Percentiles rank a stretch among this genome's conserved stretches.
These are phyloP conservation scores for Auricularia auricula-judae DNA, from an alignment of 768 basidiomycete species.

Conservation along the genomic window DNA sequence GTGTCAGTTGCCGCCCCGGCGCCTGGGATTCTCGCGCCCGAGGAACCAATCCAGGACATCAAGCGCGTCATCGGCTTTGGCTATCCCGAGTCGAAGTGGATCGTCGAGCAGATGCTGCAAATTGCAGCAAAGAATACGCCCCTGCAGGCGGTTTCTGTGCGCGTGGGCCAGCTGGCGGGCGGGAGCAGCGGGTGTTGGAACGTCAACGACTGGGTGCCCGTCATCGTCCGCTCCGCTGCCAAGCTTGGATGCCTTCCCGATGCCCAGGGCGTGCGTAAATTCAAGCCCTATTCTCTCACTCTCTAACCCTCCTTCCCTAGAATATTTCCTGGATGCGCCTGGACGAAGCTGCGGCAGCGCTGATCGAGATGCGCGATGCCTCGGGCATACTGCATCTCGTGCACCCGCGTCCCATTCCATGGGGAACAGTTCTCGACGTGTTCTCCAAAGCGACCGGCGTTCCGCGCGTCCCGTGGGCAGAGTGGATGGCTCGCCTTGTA, in stretches of 20 bases:
- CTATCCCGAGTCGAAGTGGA: slow-evolving; percentile 38
- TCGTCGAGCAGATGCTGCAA: slow-evolving; percentile 22
- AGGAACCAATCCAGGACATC: not conserved
- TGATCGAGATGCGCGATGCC: slow-evolving; percentile 16
- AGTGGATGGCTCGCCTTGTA: slow-evolving; percentile 15
- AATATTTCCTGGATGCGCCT: slow-evolving; percentile 17
- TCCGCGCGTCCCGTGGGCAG: slow-evolving; percentile 13
- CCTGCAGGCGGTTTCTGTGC: slow-evolving; percentile 24
- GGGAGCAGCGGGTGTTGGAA: slow-evolving; percentile 29
- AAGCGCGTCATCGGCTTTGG: slow-evolving; percentile 14
- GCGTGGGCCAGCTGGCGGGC: slow-evolving; percentile 29
- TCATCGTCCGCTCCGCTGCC: slow-evolving; percentile 24
- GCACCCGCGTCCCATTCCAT: slow-evolving; percentile 14
- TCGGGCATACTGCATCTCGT: slow-evolving; percentile 11
- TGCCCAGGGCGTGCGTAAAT: slow-evolving; percentile 16
- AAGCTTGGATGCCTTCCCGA: slow-evolving; percentile 23
- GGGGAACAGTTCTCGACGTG: slow-evolving; percentile 10
- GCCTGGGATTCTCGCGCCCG: not conserved
- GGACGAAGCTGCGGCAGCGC: slow-evolving; percentile 13
- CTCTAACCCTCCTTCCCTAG: not conserved
- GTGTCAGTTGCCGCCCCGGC: not conserved
- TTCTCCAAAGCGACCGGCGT: slow-evolving; percentile 12
- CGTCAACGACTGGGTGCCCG: slow-evolving; percentile 33
- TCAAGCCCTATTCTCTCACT: not conserved
- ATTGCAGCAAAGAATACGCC: slow-evolving; percentile 18